Percentiles rank a stretch among this genome's conserved stretches.
Conservation (phyloP, 805 yeast species). For the Spathaspora hagerdaliae region DNA sequence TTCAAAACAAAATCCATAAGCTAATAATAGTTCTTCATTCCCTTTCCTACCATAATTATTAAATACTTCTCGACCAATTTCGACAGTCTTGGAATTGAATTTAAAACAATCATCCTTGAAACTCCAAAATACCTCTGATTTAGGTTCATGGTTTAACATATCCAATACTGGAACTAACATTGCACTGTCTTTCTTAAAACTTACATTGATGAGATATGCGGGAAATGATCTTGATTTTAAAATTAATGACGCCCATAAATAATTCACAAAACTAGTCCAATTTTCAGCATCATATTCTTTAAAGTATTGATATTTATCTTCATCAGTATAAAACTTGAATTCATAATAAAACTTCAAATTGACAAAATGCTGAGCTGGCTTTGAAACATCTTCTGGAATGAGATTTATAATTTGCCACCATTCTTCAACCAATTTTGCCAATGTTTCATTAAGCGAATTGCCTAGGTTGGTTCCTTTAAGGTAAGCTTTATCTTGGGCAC, state of each 20-base stretch:
- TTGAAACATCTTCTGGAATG: constrained; percentile 24
- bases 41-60: constrained; percentile 89
- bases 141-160: constrained; percentile 67
- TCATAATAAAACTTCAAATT: constrained; percentile 44
- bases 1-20: constrained; percentile 72
- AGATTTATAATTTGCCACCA: constrained; percentile 47
- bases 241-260: constrained; percentile 71
- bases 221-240: constrained; percentile 83
- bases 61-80: constrained; percentile 50
- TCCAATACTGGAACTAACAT: constrained; percentile 79
- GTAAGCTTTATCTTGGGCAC: constrained; percentile 42
- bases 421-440: constrained; percentile 49
- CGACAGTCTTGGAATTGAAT: constrained; percentile 20
- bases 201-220: constrained; percentile 46
- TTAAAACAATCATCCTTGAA: constrained; percentile 13
- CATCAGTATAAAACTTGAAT: constrained; percentile 34
- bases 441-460: constrained; percentile 46
- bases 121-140: constrained; percentile 63
- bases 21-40: constrained; percentile 75
- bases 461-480: constrained; percentile 69
- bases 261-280: constrained; percentile 67
- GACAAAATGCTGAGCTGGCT: constrained; percentile 32
- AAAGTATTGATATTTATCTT: constrained; percentile 29
- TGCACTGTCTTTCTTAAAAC: constrained; percentile 43
- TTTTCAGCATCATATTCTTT: constrained; percentile 22